phyloP scores from a whole-genome alignment of 148 eudicot genomes.

The Rheum nobile region DNA sequence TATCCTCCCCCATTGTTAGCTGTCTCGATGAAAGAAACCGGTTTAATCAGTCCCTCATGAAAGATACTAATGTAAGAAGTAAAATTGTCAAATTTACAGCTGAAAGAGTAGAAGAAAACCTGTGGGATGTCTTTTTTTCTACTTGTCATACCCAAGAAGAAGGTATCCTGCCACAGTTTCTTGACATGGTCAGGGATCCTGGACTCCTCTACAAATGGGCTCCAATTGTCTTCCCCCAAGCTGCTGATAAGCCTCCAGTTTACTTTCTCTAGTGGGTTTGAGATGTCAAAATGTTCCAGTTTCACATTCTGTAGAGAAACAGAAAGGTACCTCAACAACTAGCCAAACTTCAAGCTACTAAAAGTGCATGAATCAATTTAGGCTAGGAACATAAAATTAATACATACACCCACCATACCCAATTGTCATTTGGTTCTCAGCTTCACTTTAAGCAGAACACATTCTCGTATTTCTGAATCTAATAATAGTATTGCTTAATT shows the following conservation, averaged over 20 bases:
- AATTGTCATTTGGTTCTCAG: not conserved
- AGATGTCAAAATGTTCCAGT: not conserved
- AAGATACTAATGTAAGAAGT: not conserved
- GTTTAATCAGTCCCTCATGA: not conserved
- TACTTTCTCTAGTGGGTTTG: not conserved
- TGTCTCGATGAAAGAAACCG: not conserved
- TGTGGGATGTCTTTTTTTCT: not conserved
- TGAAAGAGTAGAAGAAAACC: not conserved
- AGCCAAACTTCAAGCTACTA: not conserved
- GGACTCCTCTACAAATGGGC: not conserved
- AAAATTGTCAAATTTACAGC: not conserved
- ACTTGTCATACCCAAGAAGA: not conserved
- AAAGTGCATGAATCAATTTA: not conserved
- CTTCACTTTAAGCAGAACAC: too few species aligned
- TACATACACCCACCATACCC: not conserved
- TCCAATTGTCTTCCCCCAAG: not conserved
- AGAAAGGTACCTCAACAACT: not conserved
- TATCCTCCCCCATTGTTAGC: conserved; percentile 4
- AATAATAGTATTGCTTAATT: too few species aligned
- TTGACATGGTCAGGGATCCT: not conserved
- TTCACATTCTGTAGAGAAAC: conserved; percentile 38
- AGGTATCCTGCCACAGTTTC: not conserved
- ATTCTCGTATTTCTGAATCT: not conserved
- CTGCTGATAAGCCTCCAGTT: not conserved
- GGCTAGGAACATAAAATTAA: not conserved